Percentiles rank a stretch among this genome's conserved stretches.
These are phyloP conservation scores for Clitopilus passeckerianus DNA, from an alignment of 768 basidiomycete genomes.

Conservation along the genomic window DNA sequence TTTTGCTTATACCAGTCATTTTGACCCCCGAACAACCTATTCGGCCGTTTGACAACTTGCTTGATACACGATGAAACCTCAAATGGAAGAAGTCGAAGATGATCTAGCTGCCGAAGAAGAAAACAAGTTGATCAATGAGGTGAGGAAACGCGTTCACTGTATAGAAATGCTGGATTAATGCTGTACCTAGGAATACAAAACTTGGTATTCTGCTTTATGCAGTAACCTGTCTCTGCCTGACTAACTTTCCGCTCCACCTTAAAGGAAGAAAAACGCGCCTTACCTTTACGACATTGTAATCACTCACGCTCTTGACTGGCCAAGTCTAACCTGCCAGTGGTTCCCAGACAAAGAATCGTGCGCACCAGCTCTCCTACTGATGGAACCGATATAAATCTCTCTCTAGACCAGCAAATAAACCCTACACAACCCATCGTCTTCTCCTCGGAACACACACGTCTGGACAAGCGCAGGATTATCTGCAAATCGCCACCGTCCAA, in stretches of 20 bases:
- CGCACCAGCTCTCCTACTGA: constrained; percentile 18
- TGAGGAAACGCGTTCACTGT: constrained; percentile 26
- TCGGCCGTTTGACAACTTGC: no score
- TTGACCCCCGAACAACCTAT: constrained; percentile 29
- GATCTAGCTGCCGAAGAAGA: constrained; percentile 81
- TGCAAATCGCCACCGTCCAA: constrained; percentile 92
- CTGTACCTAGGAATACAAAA: constrained; percentile 70
- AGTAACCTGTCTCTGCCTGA: not conserved
- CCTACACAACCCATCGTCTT: constrained; percentile 92
- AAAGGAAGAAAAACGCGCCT: constrained; percentile 94
- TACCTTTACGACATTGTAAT: constrained; percentile 97
- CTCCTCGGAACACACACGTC: constrained; percentile 98
- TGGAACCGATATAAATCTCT: not conserved
- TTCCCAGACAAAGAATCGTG: constrained; percentile 95
- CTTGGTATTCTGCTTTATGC: constrained; percentile 45
- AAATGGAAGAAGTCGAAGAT: constrained; percentile 70
- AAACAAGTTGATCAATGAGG: constrained; percentile 87
- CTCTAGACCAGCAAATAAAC: constrained; percentile 79
- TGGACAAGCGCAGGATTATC: constrained; percentile 87
- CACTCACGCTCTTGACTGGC: constrained; percentile 98
- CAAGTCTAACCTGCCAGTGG: constrained; percentile 97
- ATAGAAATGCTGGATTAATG: not conserved
- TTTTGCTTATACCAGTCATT: constrained; percentile 68
- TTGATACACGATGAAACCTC: constrained; percentile 36
- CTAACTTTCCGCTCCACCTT: not conserved